Conservation (phyloP, 148 eudicot species). For the Pharnaceum exiguum region DNA sequence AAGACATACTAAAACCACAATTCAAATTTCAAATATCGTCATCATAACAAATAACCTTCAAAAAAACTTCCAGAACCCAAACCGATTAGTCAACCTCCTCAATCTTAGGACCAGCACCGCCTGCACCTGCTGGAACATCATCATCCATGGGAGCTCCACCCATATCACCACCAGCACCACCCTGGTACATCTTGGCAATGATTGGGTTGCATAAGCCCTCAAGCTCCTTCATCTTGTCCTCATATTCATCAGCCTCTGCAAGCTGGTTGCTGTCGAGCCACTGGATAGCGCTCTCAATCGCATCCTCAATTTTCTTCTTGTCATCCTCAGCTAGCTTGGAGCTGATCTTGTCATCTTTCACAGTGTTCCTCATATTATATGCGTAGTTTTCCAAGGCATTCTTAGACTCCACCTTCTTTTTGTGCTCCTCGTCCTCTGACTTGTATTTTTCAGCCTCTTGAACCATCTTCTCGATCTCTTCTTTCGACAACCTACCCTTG, state of each 20-base stretch:
- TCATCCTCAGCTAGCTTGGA: conserved; percentile 8
- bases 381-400: conserved; percentile 25
- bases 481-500: conserved; percentile 28
- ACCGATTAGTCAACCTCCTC: conserved; percentile 26
- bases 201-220: conserved; percentile 28
- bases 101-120: conserved; percentile 28
- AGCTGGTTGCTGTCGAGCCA: conserved; percentile 27
- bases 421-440: conserved; percentile 29
- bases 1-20: too few relatives aligned
- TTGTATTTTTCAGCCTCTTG: conserved; percentile 31
- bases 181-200: conserved; percentile 30
- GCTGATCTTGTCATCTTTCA: conserved; percentile 17
- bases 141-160: conserved; percentile 25
- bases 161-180: conserved; percentile 18
- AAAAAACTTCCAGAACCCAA: too few relatives aligned
- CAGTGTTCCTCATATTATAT: conserved; percentile 23
- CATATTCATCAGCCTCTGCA: conserved; percentile 21
- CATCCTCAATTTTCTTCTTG: conserved; percentile 28
- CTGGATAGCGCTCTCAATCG: conserved; percentile 16
- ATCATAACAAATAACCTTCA: too few relatives aligned
- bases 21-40: too few relatives aligned
- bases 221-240: conserved; percentile 27
- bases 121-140: conserved; percentile 10
- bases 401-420: conserved; percentile 28
- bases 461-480: conserved; percentile 31